These are phyloP conservation scores for Venturia pyrina DNA, from an alignment of 2,329 filamentous ascomycete species.

Conservation along the genomic window DNA sequence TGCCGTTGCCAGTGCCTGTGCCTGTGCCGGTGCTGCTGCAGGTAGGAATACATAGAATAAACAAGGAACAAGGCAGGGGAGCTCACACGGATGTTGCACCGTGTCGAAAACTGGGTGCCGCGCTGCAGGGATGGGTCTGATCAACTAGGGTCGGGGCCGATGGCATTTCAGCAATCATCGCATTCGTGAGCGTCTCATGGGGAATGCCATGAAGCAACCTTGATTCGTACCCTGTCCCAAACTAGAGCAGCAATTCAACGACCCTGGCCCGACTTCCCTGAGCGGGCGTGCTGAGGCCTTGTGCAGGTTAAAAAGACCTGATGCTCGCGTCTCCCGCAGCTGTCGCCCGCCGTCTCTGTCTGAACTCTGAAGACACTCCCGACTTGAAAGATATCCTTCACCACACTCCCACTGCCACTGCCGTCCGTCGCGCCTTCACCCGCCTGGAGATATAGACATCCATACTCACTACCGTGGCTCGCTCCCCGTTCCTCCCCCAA, in stretches of 20 bases:
- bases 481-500: background rate
- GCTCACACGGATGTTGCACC: background rate
- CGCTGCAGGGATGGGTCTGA: background rate
- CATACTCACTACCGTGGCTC: too few species aligned
- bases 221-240: constrained; percentile 7
- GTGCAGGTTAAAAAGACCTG: background rate
- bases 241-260: background rate
- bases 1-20: too few species aligned
- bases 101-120: background rate
- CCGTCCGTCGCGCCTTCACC: too few species aligned
- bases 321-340: background rate
- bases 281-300: background rate
- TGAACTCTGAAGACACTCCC: too few species aligned
- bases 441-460: background rate
- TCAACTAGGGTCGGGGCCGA: background rate
- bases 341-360: background rate
- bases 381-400: too few species aligned
- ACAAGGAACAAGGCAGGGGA: background rate
- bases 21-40: too few species aligned
- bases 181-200: background rate
- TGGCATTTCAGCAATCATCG: constrained; percentile 6
- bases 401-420: too few species aligned
- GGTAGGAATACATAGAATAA: background rate
- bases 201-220: constrained; percentile 4
- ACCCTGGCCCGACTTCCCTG: background rate